Evolutionary conservation across 805 yeast species (phyloP).

Genomic region (Teunomyces lycoperdinae): DNA sequence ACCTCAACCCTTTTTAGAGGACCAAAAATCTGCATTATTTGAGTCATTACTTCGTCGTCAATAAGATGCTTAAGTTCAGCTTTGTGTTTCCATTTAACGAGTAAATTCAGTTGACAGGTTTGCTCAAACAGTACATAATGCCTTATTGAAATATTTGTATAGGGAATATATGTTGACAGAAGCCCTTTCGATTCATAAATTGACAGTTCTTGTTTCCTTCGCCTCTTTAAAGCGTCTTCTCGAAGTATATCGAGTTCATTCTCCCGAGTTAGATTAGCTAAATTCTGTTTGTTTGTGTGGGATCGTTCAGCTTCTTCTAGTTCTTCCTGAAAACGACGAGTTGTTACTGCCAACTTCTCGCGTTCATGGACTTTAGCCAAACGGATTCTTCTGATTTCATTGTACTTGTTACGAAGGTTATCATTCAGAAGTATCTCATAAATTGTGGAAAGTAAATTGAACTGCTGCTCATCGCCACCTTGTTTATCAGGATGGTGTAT

Average conservation of each 20-base stretch:
- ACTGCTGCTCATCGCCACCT: conserved; percentile 17
- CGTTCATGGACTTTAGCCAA: conserved; percentile 7
- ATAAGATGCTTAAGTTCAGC: conserved; percentile 31
- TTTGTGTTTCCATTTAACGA: conserved; percentile 47
- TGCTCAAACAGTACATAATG: conserved; percentile 1
- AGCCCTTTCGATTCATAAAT: background rate
- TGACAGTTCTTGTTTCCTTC: conserved; percentile 22
- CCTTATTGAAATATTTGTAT: conserved; percentile 15
- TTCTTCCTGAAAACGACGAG: conserved; percentile 28
- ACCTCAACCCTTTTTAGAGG: conserved; percentile 16
- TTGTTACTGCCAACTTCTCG: conserved; percentile 17
- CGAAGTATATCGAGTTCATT: conserved; percentile 14
- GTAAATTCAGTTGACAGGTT: conserved; percentile 14
- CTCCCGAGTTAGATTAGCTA: background rate
- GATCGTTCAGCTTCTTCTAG: conserved; percentile 22
- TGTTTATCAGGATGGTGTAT: conserved; percentile 42
- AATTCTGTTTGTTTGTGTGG: background rate
- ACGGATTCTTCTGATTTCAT: conserved; percentile 20
- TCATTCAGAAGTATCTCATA: conserved; percentile 31
- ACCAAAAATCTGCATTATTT: conserved; percentile 49
- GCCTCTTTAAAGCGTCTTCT: conserved; percentile 27
- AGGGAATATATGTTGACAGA: conserved; percentile 14
- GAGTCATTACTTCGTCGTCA: conserved; percentile 27
- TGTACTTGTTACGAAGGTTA: conserved; percentile 26
- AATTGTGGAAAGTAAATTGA: conserved; percentile 27